Base-by-base conservation (phyloP, 148 eudicot species). In the Vaccinium vitisidaea region DNA sequence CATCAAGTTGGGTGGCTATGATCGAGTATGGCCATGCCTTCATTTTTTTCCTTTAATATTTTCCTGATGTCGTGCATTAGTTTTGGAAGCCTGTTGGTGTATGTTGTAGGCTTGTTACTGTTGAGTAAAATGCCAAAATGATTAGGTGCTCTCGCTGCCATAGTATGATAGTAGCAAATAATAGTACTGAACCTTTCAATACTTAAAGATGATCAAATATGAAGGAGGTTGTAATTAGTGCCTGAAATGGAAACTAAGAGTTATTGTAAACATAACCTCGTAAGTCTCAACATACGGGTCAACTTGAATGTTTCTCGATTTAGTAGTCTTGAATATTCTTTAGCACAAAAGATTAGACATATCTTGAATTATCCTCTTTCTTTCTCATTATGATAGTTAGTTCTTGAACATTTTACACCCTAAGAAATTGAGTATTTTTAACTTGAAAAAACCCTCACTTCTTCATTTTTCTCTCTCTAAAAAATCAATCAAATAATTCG, bases 1-100 rank as follows among this genome's bases (percentile, higher is more conserved):
- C 85, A 86, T 89, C 77, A 88, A 87, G 84, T 86, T 95, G 90
- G 98, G 99, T 83, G 99, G 99, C 73, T 97, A 97, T 88, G 99
- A 97, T 73, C 90, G 92, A 98, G 99, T 97, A 94, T 87, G 88
- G 2, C 76, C 18, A 2, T 65, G 79, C 70, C 61, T 71, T 73
- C 8, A 2, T 19, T 75, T 13, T 32, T 39, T 19, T 58, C 6
- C 7, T 21, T 50, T 21, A 36, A 49, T n/a, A 11, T n/a, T 76
- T 49, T 21, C 18, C n/a, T 73, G 49, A 36, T 73, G 10, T 75
- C 6, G 49, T 76, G 21, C 23, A 11, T 32, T 36, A 8, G 56
- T 83, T 50, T 32, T 7, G 18, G 6, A 13, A 32, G 75, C 11
- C 23, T 15, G 8, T 30, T 82, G 23, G 2, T 27, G 50, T 32